Evolutionary conservation across 176 grass and related monocot genomes (phyloP).

Genomic region (Thinopyrum elongatum): DNA sequence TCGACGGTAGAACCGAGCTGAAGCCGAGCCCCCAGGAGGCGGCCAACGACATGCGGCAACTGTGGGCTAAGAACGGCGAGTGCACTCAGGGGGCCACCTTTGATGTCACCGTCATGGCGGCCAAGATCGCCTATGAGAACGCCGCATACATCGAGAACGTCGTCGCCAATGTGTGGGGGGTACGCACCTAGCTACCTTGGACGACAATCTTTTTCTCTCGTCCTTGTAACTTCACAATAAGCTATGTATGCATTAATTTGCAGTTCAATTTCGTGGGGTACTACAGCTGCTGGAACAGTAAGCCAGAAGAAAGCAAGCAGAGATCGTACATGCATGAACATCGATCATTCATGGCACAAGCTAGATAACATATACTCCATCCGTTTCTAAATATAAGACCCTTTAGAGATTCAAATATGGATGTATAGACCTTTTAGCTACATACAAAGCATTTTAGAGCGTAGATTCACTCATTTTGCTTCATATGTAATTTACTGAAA

Average conservation of each 20-base stretch:
- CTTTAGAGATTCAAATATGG: no score
- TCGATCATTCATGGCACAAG: no score
- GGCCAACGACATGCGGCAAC: background rate
- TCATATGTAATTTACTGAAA: no score
- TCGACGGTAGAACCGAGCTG: constrained; percentile 51
- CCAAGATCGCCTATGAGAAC: constrained; percentile 54
- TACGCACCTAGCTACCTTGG: background rate
- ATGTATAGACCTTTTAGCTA: no score
- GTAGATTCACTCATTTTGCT: no score
- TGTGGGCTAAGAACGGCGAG: background rate
- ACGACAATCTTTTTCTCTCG: no score
- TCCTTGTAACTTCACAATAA: no score
- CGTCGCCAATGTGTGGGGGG: constrained; percentile 60
- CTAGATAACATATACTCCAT: no score
- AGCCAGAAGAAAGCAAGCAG: background rate
- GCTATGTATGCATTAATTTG: background rate
- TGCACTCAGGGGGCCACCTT: background rate
- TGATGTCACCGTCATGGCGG: constrained; percentile 44
- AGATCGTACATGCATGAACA: no score
- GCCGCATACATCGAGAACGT: constrained; percentile 45
- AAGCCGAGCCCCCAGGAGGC: background rate
- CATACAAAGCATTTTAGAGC: no score
- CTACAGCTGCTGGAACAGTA: constrained; percentile 75
- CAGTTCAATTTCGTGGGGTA: constrained; percentile 58
- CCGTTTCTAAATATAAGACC: no score